phyloP scores from a whole-genome alignment of 179 eudicot genomes.

The Nepenthes alata region DNA sequence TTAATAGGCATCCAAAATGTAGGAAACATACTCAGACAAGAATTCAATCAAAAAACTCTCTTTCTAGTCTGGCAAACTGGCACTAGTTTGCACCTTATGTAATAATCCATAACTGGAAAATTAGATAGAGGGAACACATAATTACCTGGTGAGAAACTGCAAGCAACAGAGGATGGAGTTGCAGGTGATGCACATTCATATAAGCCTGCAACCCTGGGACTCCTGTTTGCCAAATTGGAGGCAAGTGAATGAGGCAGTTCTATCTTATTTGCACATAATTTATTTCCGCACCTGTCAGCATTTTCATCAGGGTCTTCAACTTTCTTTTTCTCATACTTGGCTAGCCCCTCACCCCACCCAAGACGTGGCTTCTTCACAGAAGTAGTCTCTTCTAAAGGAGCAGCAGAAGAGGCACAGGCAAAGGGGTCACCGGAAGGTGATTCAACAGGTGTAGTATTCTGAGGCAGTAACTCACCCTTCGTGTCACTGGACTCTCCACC shows the following conservation, averaged over 20 bases:
- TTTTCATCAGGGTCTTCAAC: conserved; percentile 68
- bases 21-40: too few species aligned
- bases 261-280: conserved; percentile 13
- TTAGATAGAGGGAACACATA: neutral
- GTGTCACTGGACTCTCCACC: conserved; percentile 40
- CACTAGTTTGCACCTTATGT: neutral
- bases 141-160: conserved; percentile 88
- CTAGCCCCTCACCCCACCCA: conserved; percentile 94
- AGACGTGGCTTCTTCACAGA: conserved; percentile 85
- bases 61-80: neutral
- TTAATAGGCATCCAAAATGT: too few species aligned
- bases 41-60: too few species aligned
- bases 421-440: conserved; percentile 57
- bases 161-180: conserved; percentile 73
- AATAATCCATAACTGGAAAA: neutral
- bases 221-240: conserved; percentile 38
- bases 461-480: conserved; percentile 29
- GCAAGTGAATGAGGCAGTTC: conserved; percentile 32
- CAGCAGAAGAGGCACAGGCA: conserved; percentile 28
- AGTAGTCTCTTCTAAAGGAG: conserved; percentile 39
- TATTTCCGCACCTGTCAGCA: conserved; percentile 25
- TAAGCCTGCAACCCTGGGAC: conserved; percentile 41
- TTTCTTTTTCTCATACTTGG: conserved; percentile 87
- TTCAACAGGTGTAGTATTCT: conserved; percentile 27
- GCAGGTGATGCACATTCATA: conserved; percentile 77